phyloP scores from a whole-genome alignment of 352 stramenopile genomes.

The Aphanomyces astaci region DNA sequence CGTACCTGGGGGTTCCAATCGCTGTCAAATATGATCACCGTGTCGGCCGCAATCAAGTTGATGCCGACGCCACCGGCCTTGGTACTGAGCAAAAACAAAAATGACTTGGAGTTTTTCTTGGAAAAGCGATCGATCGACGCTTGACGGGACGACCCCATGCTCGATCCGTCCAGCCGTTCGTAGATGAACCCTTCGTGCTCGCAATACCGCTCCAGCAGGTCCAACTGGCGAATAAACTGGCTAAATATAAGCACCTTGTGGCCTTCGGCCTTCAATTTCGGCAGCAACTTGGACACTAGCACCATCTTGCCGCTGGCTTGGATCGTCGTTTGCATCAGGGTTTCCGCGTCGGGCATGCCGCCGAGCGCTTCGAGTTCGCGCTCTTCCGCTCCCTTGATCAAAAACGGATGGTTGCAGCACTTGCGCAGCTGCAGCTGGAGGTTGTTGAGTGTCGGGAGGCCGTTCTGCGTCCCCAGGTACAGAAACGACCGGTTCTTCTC shows the following conservation, averaged over 20 bases:
- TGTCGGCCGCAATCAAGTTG: slow-evolving; percentile 98
- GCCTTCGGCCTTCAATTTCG: slow-evolving; percentile 87
- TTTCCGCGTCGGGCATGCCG: slow-evolving; percentile 32
- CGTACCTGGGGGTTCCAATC: slow-evolving; percentile 99
- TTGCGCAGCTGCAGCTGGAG: slow-evolving; percentile 99
- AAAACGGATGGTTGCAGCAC: slow-evolving; percentile 99
- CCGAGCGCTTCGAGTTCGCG: slow-evolving; percentile 73
- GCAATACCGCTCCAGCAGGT: slow-evolving; percentile 92
- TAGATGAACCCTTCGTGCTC: slow-evolving; percentile 82
- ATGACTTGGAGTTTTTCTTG: slow-evolving; percentile 90
- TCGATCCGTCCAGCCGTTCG: slow-evolving; percentile 87
- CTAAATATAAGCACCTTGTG: slow-evolving; percentile 95
- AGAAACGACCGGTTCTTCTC: slow-evolving; percentile 99
- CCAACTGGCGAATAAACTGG: slow-evolving; percentile 91
- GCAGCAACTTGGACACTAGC: slow-evolving; percentile 84
- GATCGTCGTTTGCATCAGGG: slow-evolving; percentile 80
- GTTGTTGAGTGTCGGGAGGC: slow-evolving; percentile 93
- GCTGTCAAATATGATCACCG: slow-evolving; percentile 98
- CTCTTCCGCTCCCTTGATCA: slow-evolving; percentile 93
- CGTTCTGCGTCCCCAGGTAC: slow-evolving; percentile 81
- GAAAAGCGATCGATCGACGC: slow-evolving; percentile 96
- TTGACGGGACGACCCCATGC: slow-evolving; percentile 82
- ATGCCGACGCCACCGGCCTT: slow-evolving; percentile 97
- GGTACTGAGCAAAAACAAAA: slow-evolving; percentile 98
- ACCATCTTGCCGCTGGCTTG: slow-evolving; percentile 83